A percentile compares a stretch with the other conserved stretches of the same genome.
Evolutionary conservation across 2,329 filamentous ascomycete species (phyloP).

Genomic region (Fusarium sp.): DNA sequence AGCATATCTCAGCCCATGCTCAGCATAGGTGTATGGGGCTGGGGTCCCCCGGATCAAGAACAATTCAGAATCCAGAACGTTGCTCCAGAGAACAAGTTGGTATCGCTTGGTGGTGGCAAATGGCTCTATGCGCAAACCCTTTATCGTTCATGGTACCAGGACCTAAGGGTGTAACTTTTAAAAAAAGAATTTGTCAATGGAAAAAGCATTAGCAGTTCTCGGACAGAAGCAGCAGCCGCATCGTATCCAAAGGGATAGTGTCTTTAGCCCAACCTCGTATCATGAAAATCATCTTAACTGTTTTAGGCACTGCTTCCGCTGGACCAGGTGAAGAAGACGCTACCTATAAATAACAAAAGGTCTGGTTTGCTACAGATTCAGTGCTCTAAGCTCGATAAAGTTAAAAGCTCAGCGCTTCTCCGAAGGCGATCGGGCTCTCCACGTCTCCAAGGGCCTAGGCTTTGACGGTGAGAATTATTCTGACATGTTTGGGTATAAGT

Average conservation of each 20-base stretch:
- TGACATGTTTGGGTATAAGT: background rate
- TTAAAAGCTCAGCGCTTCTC: background rate
- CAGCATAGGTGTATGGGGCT: slow-evolving; percentile 77
- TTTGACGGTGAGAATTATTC: background rate
- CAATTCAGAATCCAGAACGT: slow-evolving; percentile 72
- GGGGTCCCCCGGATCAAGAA: slow-evolving; percentile 61
- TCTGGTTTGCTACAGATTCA: background rate
- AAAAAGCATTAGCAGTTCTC: too few species aligned
- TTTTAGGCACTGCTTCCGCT: background rate
- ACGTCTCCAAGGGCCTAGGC: slow-evolving; percentile 1
- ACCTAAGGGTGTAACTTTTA: slow-evolving; percentile 53
- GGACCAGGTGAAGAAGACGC: background rate
- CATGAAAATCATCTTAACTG: slow-evolving; percentile 4
- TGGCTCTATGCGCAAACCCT: slow-evolving; percentile 85
- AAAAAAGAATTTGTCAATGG: too few species aligned
- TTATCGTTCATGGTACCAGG: slow-evolving; percentile 69
- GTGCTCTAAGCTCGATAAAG: background rate
- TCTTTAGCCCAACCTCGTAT: slow-evolving; percentile 5
- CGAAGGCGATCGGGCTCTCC: slow-evolving; percentile 1
- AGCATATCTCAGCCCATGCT: slow-evolving; percentile 52
- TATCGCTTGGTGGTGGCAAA: slow-evolving; percentile 75
- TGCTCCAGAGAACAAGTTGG: slow-evolving; percentile 70
- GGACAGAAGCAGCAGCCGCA: too few species aligned
- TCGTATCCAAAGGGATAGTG: background rate
- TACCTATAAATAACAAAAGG: slow-evolving; percentile 9